These are phyloP conservation scores for Ilex aquifolium DNA, from an alignment of 257 asterid species.

Conservation along the genomic window DNA sequence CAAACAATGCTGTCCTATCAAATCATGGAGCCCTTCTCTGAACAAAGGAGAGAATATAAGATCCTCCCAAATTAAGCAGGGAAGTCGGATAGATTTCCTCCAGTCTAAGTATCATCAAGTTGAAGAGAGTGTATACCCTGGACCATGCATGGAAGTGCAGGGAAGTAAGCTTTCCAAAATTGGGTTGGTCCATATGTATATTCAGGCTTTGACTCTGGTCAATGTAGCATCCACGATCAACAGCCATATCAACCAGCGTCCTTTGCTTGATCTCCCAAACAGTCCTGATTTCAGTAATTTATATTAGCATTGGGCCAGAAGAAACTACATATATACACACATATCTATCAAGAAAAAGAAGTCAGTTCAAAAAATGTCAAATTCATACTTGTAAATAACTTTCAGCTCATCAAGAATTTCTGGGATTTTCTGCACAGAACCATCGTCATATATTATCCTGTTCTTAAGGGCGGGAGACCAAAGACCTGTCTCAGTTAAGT, in stretches of 20 bases:
- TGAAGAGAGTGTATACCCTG: conserved; percentile 34
- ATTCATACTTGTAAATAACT: conserved; percentile 74
- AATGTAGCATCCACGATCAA: conserved; percentile 93
- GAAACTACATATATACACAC: neutral
- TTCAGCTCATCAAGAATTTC: conserved; percentile 72
- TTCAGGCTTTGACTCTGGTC: conserved; percentile 96
- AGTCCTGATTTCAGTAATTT: conserved; percentile 38
- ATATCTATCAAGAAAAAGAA: neutral
- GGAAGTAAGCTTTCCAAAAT: conserved; percentile 81
- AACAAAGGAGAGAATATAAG: too few species aligned
- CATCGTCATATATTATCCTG: conserved; percentile 73
- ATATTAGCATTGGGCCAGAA: conserved; percentile 10
- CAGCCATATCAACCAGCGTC: conserved; percentile 86
- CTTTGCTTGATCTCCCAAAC: conserved; percentile 97
- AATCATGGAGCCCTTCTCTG: too few species aligned
- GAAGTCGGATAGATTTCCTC: too few species aligned
- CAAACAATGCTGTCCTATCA: too few species aligned
- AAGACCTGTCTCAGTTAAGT: conserved; percentile 88
- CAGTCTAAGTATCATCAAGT: neutral
- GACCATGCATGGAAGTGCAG: conserved; percentile 91
- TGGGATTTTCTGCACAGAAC: conserved; percentile 80
- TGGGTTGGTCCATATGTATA: conserved; percentile 96
- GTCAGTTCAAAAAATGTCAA: conserved; percentile 2
- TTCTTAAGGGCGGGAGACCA: conserved; percentile 88
- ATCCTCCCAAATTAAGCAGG: too few species aligned